phyloP scores from a whole-genome alignment of 371 early-diverging fungal genomes.

The Umbelopsis sp. region DNA sequence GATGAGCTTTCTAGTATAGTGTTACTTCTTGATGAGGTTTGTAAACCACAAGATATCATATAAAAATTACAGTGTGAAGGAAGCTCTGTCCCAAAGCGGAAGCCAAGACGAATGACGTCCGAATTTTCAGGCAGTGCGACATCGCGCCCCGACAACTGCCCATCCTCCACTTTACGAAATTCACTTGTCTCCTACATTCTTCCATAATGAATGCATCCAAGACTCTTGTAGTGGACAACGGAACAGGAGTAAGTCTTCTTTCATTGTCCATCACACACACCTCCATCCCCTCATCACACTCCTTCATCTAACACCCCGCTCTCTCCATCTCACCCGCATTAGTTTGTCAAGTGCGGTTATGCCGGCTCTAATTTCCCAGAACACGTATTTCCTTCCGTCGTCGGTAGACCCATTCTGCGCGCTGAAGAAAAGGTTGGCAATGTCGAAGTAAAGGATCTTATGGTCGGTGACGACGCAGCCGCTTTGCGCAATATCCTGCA shows the following conservation, averaged over 20 bases:
- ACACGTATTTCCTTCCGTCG: slow-evolving; percentile 94
- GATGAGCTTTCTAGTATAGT: too few relatives aligned
- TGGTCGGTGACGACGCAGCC: slow-evolving; percentile 97
- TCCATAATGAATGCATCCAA: slow-evolving; percentile 60
- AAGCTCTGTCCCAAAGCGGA: background rate
- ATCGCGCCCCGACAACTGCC: background rate
- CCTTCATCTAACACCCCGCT: background rate
- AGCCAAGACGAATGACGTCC: slow-evolving; percentile 20
- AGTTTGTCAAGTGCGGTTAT: slow-evolving; percentile 97
- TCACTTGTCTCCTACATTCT: background rate
- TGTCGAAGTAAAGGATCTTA: slow-evolving; percentile 86
- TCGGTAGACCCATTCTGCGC: slow-evolving; percentile 96
- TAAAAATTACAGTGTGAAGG: background rate
- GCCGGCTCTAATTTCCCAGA: slow-evolving; percentile 96
- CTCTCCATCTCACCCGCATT: slow-evolving; percentile 20
- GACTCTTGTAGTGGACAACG: slow-evolving; percentile 94
- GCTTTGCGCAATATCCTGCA: slow-evolving; percentile 85
- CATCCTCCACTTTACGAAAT: background rate
- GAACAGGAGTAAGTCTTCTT: slow-evolving; percentile 83
- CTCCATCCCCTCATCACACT: background rate
- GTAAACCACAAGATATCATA: too few relatives aligned
- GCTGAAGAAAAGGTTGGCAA: slow-evolving; percentile 90
- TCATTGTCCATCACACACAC: background rate
- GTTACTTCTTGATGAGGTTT: too few relatives aligned
- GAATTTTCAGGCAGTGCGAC: background rate